phyloP scores from a whole-genome alignment of 2,329 filamentous ascomycete genomes.

The Aquanectria penicillioides region DNA sequence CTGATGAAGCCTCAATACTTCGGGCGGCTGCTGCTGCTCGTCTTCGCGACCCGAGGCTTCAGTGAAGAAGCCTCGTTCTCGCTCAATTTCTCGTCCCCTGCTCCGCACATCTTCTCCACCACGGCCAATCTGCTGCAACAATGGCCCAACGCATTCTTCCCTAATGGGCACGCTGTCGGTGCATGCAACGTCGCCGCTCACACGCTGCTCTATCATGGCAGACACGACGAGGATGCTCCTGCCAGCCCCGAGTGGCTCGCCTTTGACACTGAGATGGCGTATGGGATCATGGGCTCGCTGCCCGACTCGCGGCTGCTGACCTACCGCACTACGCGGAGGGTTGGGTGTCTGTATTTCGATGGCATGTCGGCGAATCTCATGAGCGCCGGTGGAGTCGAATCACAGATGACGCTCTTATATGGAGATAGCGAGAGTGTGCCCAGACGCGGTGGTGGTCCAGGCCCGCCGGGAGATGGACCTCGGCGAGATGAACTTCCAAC shows the following conservation, averaged over 20 bases:
- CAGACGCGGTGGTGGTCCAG: background rate
- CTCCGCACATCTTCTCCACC: background rate
- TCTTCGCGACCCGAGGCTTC: background rate
- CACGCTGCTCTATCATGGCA: background rate
- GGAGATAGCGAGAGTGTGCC: background rate
- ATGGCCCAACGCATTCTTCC: background rate
- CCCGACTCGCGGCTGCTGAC: background rate
- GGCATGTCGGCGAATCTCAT: background rate
- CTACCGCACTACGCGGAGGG: background rate
- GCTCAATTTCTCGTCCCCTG: background rate
- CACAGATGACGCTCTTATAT: background rate
- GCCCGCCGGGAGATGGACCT: background rate
- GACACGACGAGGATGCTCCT: background rate
- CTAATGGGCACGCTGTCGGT: background rate
- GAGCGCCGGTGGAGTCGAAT: background rate
- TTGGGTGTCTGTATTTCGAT: background rate
- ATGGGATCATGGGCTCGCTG: background rate
- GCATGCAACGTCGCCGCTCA: background rate
- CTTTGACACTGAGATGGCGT: background rate
- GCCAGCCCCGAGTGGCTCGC: background rate
- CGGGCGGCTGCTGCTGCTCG: background rate
- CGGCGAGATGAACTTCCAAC: no score
- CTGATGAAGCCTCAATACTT: background rate
- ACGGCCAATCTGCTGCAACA: background rate
- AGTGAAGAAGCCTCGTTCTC: no score